phyloP scores from a whole-genome alignment of 2,329 filamentous ascomycete species.

The Moelleriella libera region DNA sequence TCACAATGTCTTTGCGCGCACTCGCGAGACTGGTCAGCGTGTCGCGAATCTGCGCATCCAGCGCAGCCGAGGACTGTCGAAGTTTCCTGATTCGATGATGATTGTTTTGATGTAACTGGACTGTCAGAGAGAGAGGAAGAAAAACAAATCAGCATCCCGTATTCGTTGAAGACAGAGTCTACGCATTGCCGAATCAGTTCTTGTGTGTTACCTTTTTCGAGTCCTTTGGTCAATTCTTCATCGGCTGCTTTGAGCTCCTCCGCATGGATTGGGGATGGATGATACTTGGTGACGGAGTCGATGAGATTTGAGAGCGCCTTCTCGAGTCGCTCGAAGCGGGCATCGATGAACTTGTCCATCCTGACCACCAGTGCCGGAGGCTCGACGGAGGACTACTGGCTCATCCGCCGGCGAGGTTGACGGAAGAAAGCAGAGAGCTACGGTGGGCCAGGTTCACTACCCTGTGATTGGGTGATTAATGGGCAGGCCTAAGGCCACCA shows the following conservation, averaged over 20 bases:
- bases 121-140: slow-evolving; percentile 21
- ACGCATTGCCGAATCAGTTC: neutral
- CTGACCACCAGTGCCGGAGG: neutral
- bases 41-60: slow-evolving; percentile 60
- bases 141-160: neutral
- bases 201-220: slow-evolving; percentile 44
- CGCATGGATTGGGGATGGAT: slow-evolving; percentile 54
- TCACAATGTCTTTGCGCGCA: slow-evolving; percentile 58
- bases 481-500: slow-evolving; percentile 15
- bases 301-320: slow-evolving; percentile 54
- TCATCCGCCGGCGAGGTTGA: too few species aligned
- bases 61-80: slow-evolving; percentile 46
- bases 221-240: slow-evolving; percentile 46
- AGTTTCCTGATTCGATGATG: slow-evolving; percentile 53
- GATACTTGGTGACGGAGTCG: slow-evolving; percentile 71
- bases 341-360: slow-evolving; percentile 51
- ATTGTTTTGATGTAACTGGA: slow-evolving; percentile 64
- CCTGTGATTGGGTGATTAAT: too few species aligned
- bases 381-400: neutral
- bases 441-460: slow-evolving; percentile 7
- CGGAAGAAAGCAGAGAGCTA: neutral
- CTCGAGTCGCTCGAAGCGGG: slow-evolving; percentile 51
- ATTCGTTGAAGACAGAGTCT: neutral
- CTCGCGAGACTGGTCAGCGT: slow-evolving; percentile 56
- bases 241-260: slow-evolving; percentile 60